These are phyloP conservation scores for Hericium erinaceus DNA, from an alignment of 768 basidiomycete species.

Conservation along the genomic window DNA sequence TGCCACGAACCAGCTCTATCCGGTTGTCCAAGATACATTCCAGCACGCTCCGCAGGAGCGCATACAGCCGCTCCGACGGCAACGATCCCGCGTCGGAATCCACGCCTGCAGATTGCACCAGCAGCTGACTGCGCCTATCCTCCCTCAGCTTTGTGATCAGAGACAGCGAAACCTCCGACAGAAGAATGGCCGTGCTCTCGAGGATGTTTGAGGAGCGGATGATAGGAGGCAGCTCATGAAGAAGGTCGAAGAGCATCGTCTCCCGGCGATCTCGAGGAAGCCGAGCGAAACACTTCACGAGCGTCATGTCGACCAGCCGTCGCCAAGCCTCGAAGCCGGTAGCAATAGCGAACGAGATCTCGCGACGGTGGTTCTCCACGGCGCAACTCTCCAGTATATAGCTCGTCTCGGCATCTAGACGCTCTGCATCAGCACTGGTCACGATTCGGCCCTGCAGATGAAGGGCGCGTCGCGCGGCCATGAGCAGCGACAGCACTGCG, in stretches of 20 bases:
- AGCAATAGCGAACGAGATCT: constrained; percentile 62
- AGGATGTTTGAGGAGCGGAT: constrained; percentile 58
- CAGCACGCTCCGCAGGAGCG: constrained; percentile 64
- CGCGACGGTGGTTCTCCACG: constrained; percentile 80
- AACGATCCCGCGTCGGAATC: constrained; percentile 57
- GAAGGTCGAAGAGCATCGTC: constrained; percentile 82
- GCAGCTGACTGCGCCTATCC: constrained; percentile 61
- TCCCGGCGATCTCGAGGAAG: constrained; percentile 78
- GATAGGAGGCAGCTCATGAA: constrained; percentile 69
- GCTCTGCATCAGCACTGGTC: constrained; percentile 52
- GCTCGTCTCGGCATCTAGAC: constrained; percentile 55
- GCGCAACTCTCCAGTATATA: constrained; percentile 81
- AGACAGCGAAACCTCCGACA: constrained; percentile 76
- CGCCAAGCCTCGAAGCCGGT: constrained; percentile 80
- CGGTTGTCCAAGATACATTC: constrained; percentile 70
- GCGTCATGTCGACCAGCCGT: constrained; percentile 70
- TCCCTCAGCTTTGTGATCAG: constrained; percentile 85
- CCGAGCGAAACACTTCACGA: constrained; percentile 80
- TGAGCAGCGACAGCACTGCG: constrained; percentile 63
- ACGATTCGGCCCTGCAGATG: constrained; percentile 61
- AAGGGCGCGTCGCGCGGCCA: constrained; percentile 46
- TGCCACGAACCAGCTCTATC: constrained; percentile 83
- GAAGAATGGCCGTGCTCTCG: constrained; percentile 66
- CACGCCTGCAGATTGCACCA: constrained; percentile 46
- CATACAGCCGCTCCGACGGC: constrained; percentile 71